A percentile compares a stretch with the other conserved stretches of the same genome.
Evolutionary conservation across 495 filamentous ascomycete genomes (phyloP).

Genomic region (Aspergillus sclerotiicarbonarius): DNA sequence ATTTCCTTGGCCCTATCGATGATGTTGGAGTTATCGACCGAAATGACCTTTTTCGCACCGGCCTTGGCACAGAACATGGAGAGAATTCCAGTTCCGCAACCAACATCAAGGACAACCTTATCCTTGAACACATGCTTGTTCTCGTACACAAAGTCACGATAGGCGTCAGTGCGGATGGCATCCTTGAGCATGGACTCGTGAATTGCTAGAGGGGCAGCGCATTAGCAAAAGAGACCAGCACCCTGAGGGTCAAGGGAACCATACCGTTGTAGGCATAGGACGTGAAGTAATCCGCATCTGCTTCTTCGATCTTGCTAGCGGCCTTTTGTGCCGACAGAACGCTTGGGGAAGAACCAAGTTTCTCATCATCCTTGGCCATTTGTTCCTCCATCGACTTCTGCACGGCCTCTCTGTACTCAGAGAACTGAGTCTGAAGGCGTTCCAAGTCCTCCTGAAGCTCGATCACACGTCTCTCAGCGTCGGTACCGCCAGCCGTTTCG

Average conservation of each 20-base stretch:
- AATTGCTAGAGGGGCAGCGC: constrained; percentile 54
- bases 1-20: constrained; percentile 85
- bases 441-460: constrained; percentile 70
- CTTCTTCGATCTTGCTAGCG: constrained; percentile 31
- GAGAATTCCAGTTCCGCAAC: constrained; percentile 88
- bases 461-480: constrained; percentile 56
- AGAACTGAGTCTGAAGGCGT: constrained; percentile 63
- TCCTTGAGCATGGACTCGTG: constrained; percentile 92
- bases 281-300: constrained; percentile 69
- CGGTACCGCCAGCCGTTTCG: constrained; percentile 22
- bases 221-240: constrained; percentile 17
- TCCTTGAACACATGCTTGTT: constrained; percentile 89
- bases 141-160: constrained; percentile 70
- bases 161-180: constrained; percentile 62
- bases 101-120: constrained; percentile 89
- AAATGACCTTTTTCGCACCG: constrained; percentile 85
- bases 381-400: constrained; percentile 68
- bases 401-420: constrained; percentile 68
- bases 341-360: constrained; percentile 21
- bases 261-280: constrained; percentile 78
- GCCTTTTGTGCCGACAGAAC: constrained; percentile 18
- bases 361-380: constrained; percentile 53
- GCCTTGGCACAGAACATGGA: constrained; percentile 93
- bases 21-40: constrained; percentile 92
- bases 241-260: constrained; percentile 10